Conservation (phyloP, 208 protist species). For the Acanthamoeba castellanii region DNA sequence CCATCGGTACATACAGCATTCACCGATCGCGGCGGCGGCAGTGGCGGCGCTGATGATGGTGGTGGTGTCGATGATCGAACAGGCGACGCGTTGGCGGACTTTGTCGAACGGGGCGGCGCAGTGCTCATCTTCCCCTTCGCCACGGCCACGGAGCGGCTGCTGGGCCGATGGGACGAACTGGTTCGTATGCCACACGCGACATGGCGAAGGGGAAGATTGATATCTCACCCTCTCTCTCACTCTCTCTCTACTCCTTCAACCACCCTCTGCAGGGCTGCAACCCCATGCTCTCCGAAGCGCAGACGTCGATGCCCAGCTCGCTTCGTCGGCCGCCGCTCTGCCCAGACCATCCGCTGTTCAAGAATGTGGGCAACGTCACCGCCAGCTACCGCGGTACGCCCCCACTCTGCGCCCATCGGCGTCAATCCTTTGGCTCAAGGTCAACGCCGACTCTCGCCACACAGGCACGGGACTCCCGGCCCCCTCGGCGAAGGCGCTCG, state of each 20-base stretch:
- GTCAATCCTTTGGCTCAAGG: neutral
- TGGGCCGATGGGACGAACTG: constrained; percentile 43
- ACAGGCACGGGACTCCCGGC: neutral
- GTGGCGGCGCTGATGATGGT: no score
- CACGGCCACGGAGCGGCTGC: neutral
- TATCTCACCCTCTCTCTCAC: no score
- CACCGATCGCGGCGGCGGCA: neutral
- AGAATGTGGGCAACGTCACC: neutral
- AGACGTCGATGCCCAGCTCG: neutral
- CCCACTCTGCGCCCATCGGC: no score
- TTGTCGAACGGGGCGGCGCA: constrained; percentile 19
- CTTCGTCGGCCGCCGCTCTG: neutral
- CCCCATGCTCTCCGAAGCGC: neutral
- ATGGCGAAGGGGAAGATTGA: neutral
- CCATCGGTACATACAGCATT: neutral
- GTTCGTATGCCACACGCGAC: neutral
- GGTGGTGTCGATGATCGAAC: no score
- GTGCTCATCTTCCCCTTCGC: constrained; percentile 20
- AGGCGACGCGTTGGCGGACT: constrained; percentile 19
- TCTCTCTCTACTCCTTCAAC: neutral
- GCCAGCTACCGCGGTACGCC: constrained; percentile 8
- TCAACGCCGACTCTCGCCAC: neutral
- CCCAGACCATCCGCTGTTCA: neutral
- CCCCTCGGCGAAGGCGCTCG: neutral
- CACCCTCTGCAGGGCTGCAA: neutral